Percentiles rank a stretch among this genome's conserved stretches.
These are phyloP conservation scores for Sugiyamaella xylanicola DNA, from an alignment of 1,139 yeast genomes.

Conservation along the genomic window DNA sequence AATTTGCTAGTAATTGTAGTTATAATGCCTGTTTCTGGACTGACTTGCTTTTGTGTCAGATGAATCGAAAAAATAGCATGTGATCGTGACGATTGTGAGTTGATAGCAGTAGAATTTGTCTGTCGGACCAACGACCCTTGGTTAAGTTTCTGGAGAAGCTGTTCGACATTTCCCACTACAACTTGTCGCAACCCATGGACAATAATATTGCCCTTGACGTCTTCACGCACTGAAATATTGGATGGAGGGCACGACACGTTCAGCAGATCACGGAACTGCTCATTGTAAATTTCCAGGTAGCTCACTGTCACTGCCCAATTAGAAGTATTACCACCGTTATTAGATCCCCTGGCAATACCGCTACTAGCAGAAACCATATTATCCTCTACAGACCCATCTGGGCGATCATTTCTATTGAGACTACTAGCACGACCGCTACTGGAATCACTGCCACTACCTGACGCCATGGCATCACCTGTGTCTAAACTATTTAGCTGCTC, in stretches of 20 bases:
- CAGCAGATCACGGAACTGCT: conserved; percentile 62
- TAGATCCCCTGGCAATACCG: not conserved
- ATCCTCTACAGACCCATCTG: no score
- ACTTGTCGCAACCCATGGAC: conserved; percentile 33
- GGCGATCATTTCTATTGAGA: no score
- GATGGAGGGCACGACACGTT: conserved; percentile 28
- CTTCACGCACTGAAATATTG: conserved; percentile 32
- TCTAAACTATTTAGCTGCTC: conserved; percentile 12
- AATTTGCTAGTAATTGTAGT: conserved; percentile 47
- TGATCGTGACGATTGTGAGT: conserved; percentile 36
- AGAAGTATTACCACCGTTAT: not conserved
- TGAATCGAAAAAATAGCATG: conserved; percentile 38
- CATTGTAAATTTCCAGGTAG: conserved; percentile 68
- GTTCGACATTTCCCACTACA: conserved; percentile 27
- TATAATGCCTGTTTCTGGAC: conserved; percentile 30
- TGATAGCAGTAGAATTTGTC: conserved; percentile 36
- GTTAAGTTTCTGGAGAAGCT: conserved; percentile 29
- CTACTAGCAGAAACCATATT: no score
- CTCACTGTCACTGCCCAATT: conserved; percentile 32
- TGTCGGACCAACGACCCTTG: conserved; percentile 35
- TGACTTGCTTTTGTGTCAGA: conserved; percentile 30
- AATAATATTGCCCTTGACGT: conserved; percentile 31
- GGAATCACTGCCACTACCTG: no score
- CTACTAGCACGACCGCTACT: no score
- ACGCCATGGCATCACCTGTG: no score